Percentiles rank a stretch among this genome's conserved stretches.
Evolutionary conservation across 2,329 filamentous ascomycete species (phyloP).

Genomic region (Aspergillus felis): DNA sequence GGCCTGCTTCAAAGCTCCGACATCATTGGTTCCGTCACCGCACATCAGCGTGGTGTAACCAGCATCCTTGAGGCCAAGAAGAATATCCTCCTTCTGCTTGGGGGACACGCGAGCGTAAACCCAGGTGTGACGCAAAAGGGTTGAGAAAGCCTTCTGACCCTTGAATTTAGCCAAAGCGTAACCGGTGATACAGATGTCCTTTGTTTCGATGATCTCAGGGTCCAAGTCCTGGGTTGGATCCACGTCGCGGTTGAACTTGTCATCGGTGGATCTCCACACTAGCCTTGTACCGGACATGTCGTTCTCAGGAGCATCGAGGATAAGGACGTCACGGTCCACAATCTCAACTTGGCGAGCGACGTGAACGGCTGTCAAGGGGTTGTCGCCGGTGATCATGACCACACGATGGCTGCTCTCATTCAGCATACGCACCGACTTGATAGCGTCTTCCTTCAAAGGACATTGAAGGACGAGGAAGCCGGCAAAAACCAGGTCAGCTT

Average conservation of each 20-base stretch:
- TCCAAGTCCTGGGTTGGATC: constrained; percentile 80
- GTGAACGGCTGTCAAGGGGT: constrained; percentile 92
- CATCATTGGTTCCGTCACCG: constrained; percentile 96
- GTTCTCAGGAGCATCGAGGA: constrained; percentile 90
- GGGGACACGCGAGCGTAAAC: constrained; percentile 97
- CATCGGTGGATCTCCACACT: constrained; percentile 93
- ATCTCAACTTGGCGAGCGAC: constrained; percentile 96
- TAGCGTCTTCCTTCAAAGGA: constrained; percentile 92
- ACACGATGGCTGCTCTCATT: constrained; percentile 98
- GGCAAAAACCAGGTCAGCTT: constrained; percentile 79
- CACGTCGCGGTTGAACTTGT: constrained; percentile 79
- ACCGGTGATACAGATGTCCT: constrained; percentile 93
- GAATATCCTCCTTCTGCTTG: constrained; percentile 97
- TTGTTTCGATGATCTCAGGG: constrained; percentile 71
- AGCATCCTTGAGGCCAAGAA: constrained; percentile 92
- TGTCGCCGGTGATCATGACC: constrained; percentile 99
- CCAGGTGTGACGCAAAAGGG: constrained; percentile 85
- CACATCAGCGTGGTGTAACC: constrained; percentile 99
- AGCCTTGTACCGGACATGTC: constrained; percentile 75
- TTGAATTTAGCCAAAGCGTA: constrained; percentile 90
- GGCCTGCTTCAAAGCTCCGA: constrained; percentile 94
- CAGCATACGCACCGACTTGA: constrained; percentile 90
- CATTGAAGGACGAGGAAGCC: constrained; percentile 95
- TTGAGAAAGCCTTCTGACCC: constrained; percentile 69
- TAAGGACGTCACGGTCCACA: constrained; percentile 90